A percentile compares a stretch with the other conserved stretches of the same genome.
phyloP scores from a whole-genome alignment of 129 eudicot species.

The Helichrysum umbraculigerum region DNA sequence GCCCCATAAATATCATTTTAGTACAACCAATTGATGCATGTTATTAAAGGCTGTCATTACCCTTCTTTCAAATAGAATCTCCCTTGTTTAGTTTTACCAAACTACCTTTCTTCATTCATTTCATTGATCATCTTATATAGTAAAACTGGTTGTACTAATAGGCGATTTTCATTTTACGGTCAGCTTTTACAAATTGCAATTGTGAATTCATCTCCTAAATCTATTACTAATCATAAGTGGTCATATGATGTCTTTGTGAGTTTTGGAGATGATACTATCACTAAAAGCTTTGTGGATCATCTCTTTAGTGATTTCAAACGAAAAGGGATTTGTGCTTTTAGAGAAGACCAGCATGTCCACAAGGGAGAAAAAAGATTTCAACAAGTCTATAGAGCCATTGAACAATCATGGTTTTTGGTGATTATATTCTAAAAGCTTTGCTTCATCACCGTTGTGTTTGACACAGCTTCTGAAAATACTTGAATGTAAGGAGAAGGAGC shows the following conservation, averaged over 20 bases:
- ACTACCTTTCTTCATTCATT: not conserved
- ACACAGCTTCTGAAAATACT: constrained; percentile 36
- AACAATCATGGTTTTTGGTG: constrained; percentile 37
- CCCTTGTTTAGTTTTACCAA: not conserved
- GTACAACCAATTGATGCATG: too few species aligned
- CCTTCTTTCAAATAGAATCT: not conserved
- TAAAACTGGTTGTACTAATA: not conserved
- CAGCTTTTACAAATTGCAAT: constrained; percentile 7
- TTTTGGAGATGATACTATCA: constrained; percentile 25
- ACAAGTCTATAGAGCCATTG: constrained; percentile 37
- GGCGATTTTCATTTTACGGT: not conserved
- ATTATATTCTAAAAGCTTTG: constrained; percentile 38
- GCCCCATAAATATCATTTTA: too few species aligned
- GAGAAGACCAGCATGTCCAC: constrained; percentile 28
- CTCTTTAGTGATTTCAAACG: constrained; percentile 33
- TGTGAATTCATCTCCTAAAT: constrained; percentile 15
- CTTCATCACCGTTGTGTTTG: constrained; percentile 34
- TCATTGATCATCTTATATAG: not conserved
- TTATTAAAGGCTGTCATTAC: too few species aligned
- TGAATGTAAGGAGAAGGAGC: constrained; percentile 30
- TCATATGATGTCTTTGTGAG: constrained; percentile 35
- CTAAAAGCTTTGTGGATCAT: constrained; percentile 35
- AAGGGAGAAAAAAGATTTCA: constrained; percentile 34
- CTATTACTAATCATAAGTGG: constrained; percentile 22
- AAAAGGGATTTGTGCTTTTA: constrained; percentile 32